phyloP scores from a whole-genome alignment of 352 stramenopile species.

The Globisporangium recalcitrans region DNA sequence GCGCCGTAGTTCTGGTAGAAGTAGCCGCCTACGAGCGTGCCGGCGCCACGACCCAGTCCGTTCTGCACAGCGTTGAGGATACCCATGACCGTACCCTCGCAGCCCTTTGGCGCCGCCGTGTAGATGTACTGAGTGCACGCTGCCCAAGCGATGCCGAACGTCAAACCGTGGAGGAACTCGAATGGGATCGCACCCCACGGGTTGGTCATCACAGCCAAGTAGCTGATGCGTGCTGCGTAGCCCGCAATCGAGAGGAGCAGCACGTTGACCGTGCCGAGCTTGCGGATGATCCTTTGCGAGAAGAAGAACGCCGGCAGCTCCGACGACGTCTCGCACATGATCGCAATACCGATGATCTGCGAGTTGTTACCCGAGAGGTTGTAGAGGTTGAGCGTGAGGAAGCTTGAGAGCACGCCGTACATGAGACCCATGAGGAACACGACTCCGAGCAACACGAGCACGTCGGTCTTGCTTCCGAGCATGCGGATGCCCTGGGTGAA shows the following conservation, averaged over 20 bases:
- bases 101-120: conserved; percentile 45
- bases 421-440: conserved; percentile 80
- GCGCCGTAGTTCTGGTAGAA: conserved; percentile 72
- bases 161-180: conserved; percentile 73
- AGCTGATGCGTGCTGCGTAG: conserved; percentile 65
- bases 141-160: conserved; percentile 70
- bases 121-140: conserved; percentile 78
- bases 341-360: conserved; percentile 75
- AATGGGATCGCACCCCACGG: conserved; percentile 75
- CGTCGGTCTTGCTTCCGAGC: conserved; percentile 42
- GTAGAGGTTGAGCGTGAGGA: conserved; percentile 79
- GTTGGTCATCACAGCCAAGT: conserved; percentile 76
- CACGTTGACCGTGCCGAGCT: conserved; percentile 68
- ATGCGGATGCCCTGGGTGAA: conserved; percentile 39
- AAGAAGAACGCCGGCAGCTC: conserved; percentile 83
- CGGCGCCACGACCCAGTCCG: conserved; percentile 53
- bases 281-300: conserved; percentile 60
- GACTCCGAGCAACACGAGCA: conserved; percentile 64
- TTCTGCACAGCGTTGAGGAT: conserved; percentile 76
- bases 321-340: conserved; percentile 74
- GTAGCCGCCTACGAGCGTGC: conserved; percentile 68
- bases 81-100: conserved; percentile 70
- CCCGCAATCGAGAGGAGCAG: conserved; percentile 63
- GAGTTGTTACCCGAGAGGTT: conserved; percentile 66
- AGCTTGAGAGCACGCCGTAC: conserved; percentile 80